phyloP scores from a whole-genome alignment of 352 stramenopile species.

The Thalassiosira mediterranea region DNA sequence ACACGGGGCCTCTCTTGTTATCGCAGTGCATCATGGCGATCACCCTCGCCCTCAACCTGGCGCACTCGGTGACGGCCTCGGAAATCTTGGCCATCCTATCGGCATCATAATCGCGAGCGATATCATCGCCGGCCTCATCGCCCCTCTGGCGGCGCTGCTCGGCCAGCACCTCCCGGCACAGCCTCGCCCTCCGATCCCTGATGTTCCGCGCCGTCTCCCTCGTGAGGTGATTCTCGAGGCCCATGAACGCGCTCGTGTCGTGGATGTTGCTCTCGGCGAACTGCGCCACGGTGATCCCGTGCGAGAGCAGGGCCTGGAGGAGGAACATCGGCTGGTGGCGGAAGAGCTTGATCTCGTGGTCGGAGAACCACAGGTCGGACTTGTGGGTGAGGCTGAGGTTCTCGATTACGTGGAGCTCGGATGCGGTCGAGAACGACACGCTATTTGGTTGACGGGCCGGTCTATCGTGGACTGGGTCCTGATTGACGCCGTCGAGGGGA shows the following conservation, averaged over 20 bases:
- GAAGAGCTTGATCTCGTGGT: background rate
- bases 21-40: constrained; percentile 27
- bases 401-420: background rate
- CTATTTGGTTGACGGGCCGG: no score
- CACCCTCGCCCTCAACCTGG: constrained; percentile 12
- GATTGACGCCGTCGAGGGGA: no score
- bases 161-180: constrained; percentile 41
- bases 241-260: constrained; percentile 27
- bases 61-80: constrained; percentile 7
- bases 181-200: constrained; percentile 39
- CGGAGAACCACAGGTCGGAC: constrained; percentile 9
- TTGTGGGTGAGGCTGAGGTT: constrained; percentile 6
- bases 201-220: constrained; percentile 36
- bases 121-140: constrained; percentile 36
- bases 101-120: no score
- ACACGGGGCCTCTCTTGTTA: no score
- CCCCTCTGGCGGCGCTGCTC: constrained; percentile 51
- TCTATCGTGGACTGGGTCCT: no score
- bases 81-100: constrained; percentile 50
- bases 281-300: no score
- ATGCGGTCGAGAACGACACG: background rate
- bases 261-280: constrained; percentile 1
- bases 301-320: no score
- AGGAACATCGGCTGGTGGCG: no score
- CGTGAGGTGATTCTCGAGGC: constrained; percentile 55